A percentile compares a stretch with the other conserved stretches of the same genome.
These are phyloP conservation scores for Fusarium equiseti DNA, from an alignment of 2,329 filamentous ascomycete species.

Conservation along the genomic window DNA sequence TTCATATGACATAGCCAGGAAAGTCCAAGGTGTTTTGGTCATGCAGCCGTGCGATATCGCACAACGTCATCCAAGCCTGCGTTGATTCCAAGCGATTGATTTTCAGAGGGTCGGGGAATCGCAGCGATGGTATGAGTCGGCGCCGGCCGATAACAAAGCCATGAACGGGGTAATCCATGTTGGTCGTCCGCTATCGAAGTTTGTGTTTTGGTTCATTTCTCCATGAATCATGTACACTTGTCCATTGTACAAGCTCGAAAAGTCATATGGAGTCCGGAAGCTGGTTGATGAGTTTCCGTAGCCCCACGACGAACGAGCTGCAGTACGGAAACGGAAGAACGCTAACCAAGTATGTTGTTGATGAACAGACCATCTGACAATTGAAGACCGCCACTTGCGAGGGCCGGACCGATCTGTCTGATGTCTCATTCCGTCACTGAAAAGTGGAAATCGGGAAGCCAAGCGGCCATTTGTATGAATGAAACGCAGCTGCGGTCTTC, in stretches of 20 bases:
- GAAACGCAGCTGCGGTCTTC: not conserved
- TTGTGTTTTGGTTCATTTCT: not conserved
- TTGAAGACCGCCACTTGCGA: not conserved
- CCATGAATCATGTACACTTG: constrained; percentile 16
- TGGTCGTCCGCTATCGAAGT: constrained; percentile 2
- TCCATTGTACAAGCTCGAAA: not conserved
- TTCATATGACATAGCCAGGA: not conserved
- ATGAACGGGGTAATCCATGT: not conserved
- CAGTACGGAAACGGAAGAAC: constrained; percentile 21
- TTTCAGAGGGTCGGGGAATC: not conserved
- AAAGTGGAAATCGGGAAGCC: not conserved
- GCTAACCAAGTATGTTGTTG: constrained; percentile 6
- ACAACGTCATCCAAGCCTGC: not conserved
- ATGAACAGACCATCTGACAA: not conserved
- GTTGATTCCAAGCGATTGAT: not conserved
- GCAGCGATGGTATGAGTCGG: not conserved
- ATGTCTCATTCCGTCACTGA: not conserved
- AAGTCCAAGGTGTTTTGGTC: not conserved
- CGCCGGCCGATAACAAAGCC: not conserved
- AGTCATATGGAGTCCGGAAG: not conserved
- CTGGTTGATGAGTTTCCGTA: not conserved
- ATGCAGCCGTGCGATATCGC: not conserved
- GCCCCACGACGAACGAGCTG: not conserved
- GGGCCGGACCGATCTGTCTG: constrained; percentile 1
- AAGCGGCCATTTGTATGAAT: not conserved